A percentile compares a stretch with the other conserved stretches of the same genome.
These are phyloP conservation scores for Botryobasidium botryosum DNA, from an alignment of 768 basidiomycete species.

Conservation along the genomic window DNA sequence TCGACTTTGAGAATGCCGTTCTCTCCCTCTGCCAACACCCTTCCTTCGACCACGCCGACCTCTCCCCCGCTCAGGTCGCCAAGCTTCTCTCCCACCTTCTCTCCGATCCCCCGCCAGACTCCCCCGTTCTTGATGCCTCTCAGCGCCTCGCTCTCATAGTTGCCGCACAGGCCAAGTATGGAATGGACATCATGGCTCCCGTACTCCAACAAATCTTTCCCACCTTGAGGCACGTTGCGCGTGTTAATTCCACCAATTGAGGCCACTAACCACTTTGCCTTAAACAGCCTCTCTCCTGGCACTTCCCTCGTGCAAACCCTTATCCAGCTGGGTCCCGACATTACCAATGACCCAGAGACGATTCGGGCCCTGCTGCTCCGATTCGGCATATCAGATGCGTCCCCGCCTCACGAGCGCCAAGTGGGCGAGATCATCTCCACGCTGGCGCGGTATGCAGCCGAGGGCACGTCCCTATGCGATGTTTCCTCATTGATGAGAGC, in stretches of 20 bases:
- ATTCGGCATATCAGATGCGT: constrained; percentile 56
- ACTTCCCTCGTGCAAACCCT: constrained; percentile 59
- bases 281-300: constrained; percentile 40
- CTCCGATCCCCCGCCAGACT: constrained; percentile 48
- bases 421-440: constrained; percentile 54
- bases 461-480: constrained; percentile 58
- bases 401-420: constrained; percentile 53
- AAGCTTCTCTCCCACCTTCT: constrained; percentile 72
- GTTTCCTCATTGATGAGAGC: constrained; percentile 57
- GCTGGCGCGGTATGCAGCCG: constrained; percentile 49
- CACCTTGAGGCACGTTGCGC: constrained; percentile 45
- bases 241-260: background rate
- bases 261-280: constrained; percentile 10
- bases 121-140: constrained; percentile 48
- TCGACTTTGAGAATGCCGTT: constrained; percentile 66
- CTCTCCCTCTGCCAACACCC: constrained; percentile 61
- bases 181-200: constrained; percentile 54
- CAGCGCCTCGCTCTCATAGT: constrained; percentile 63
- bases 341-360: constrained; percentile 56
- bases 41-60: constrained; percentile 66
- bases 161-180: constrained; percentile 65
- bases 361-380: constrained; percentile 51
- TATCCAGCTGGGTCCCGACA: constrained; percentile 62
- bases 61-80: constrained; percentile 53
- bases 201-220: constrained; percentile 60